Evolutionary conservation across 129 eudicot genomes (phyloP).

Genomic region (Escallonia rubra): DNA sequence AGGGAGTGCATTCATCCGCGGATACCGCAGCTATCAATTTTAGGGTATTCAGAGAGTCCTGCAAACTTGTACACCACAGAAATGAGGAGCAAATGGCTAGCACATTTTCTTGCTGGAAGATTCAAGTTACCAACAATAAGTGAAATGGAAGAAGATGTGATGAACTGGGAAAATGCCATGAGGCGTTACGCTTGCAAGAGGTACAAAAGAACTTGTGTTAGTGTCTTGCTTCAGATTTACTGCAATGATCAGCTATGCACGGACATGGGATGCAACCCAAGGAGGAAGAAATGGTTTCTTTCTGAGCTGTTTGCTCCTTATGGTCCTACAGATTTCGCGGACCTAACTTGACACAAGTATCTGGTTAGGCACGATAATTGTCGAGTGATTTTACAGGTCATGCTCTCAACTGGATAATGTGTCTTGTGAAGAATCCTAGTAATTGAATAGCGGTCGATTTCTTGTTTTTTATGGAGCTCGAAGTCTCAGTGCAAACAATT

Average conservation of each 20-base stretch:
- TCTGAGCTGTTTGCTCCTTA: conserved; percentile 38
- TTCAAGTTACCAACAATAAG: conserved; percentile 35
- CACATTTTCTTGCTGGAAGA: conserved; percentile 37
- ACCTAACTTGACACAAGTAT: neutral
- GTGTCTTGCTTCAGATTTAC: conserved; percentile 28
- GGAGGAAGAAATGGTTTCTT: conserved; percentile 34
- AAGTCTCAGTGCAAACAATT: too few species aligned
- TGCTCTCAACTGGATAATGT: too few species aligned
- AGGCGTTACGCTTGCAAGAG: conserved; percentile 12
- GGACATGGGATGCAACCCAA: conserved; percentile 50
- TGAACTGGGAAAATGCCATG: conserved; percentile 34
- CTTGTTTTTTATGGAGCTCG: too few species aligned
- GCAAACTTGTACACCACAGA: conserved; percentile 37
- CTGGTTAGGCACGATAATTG: too few species aligned
- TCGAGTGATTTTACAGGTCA: too few species aligned
- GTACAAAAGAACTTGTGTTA: conserved; percentile 36
- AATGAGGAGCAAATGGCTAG: conserved; percentile 43
- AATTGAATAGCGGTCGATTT: too few species aligned
- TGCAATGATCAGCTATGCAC: conserved; percentile 45
- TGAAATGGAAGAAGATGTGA: conserved; percentile 45
- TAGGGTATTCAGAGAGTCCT: conserved; percentile 52
- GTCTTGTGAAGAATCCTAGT: too few species aligned
- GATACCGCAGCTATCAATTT: conserved; percentile 49
- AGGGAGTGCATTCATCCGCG: conserved; percentile 61
- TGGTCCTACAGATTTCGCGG: conserved; percentile 37